These are phyloP conservation scores for Sordariomycetes sp. DNA, from an alignment of 2,329 filamentous ascomycete species.

Conservation along the genomic window DNA sequence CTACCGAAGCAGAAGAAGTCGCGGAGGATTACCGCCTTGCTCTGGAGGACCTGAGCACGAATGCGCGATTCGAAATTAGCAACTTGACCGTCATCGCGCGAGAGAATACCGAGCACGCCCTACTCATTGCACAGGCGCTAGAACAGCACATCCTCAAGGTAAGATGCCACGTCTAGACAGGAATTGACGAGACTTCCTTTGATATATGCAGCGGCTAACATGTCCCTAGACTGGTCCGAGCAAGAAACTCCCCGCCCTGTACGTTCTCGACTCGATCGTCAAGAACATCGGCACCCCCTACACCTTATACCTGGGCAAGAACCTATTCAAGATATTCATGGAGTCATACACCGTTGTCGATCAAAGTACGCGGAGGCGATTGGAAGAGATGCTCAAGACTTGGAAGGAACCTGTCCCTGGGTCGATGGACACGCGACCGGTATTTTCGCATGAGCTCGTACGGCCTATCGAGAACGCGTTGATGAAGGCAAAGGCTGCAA, in stretches of 20 bases:
- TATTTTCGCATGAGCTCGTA: constrained; percentile 81
- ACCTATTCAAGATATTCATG: constrained; percentile 93
- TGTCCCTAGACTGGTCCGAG: constrained; percentile 81
- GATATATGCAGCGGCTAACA: too few relatives aligned
- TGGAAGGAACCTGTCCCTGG: constrained; percentile 97
- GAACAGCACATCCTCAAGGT: constrained; percentile 93
- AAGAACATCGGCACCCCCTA: constrained; percentile 99
- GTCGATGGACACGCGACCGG: constrained; percentile 83
- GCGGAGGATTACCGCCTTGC: constrained; percentile 92
- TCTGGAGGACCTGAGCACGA: constrained; percentile 81
- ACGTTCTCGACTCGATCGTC: constrained; percentile 94
- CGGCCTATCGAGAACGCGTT: constrained; percentile 89
- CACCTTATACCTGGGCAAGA: constrained; percentile 86
- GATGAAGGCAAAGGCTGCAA: constrained; percentile 64
- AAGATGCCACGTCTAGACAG: constrained; percentile 38
- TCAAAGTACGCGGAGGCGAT: constrained; percentile 69
- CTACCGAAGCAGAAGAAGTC: constrained; percentile 65
- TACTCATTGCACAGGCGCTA: constrained; percentile 82
- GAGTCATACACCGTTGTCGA: constrained; percentile 90
- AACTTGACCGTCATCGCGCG: constrained; percentile 96
- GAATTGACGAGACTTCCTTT: too few relatives aligned
- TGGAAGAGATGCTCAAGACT: constrained; percentile 95
- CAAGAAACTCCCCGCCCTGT: constrained; percentile 90
- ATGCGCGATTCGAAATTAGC: constrained; percentile 92
- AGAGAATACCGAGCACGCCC: constrained; percentile 92